A percentile compares a stretch with the other conserved stretches of the same genome.
These are phyloP conservation scores for Parastagonospora avenae DNA, from an alignment of 2,329 filamentous ascomycete species.

Conservation along the genomic window DNA sequence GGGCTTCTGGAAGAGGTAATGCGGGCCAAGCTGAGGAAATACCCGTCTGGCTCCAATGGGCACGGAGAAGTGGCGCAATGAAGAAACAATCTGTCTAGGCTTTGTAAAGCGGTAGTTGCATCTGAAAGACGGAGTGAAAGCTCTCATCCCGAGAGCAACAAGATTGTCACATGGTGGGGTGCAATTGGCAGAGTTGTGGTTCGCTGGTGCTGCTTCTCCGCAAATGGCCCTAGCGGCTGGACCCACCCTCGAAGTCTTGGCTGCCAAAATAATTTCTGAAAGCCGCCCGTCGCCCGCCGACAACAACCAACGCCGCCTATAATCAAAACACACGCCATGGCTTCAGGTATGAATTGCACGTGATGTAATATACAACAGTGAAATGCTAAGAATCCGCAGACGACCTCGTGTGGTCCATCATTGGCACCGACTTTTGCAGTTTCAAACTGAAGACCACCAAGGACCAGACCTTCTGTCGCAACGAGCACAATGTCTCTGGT, in stretches of 20 bases:
- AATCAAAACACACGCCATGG: slow-evolving; percentile 20
- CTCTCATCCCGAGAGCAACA: slow-evolving; percentile 44
- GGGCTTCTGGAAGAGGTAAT: slow-evolving; percentile 8
- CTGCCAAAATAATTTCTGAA: slow-evolving; percentile 18
- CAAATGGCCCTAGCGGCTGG: slow-evolving; percentile 20
- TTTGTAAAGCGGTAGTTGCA: slow-evolving; percentile 6
- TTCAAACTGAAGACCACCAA: slow-evolving; percentile 81
- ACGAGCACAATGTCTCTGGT: slow-evolving; percentile 67
- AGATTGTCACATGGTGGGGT: slow-evolving; percentile 17
- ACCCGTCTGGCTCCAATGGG: background rate
- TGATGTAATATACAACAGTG: background rate
- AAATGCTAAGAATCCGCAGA: slow-evolving; percentile 53
- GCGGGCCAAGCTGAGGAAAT: slow-evolving; percentile 3
- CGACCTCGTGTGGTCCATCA: slow-evolving; percentile 97
- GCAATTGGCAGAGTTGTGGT: slow-evolving; percentile 14
- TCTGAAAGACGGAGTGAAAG: slow-evolving; percentile 23
- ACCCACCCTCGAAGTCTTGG: slow-evolving; percentile 10
- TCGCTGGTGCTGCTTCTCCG: slow-evolving; percentile 24
- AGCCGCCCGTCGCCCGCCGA: slow-evolving; percentile 8
- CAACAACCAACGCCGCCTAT: slow-evolving; percentile 6
- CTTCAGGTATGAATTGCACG: slow-evolving; percentile 22
- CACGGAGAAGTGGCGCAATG: background rate
- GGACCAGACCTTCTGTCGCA: slow-evolving; percentile 87
- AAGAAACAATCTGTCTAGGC: background rate
- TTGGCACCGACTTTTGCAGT: slow-evolving; percentile 92